Evolutionary conservation across 345 rosid species (phyloP), one percentile per base, ranked within the genome.

Genomic region (Carallia pectinifolia): DNA sequence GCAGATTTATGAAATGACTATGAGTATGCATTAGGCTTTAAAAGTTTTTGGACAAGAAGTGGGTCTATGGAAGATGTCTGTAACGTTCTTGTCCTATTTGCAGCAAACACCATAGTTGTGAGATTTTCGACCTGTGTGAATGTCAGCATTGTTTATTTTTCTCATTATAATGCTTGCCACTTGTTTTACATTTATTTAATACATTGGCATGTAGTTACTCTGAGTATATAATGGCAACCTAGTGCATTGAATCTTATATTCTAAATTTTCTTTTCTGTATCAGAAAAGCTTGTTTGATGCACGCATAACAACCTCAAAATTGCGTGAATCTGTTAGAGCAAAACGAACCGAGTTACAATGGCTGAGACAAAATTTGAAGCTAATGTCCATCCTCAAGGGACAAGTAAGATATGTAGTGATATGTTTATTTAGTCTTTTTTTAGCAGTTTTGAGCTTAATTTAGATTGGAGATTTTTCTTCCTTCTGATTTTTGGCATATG

Each of bases 211-310:
- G 7, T 56, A 19, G 60, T 19, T 23, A 56, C 15, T 56, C 5
- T 27, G 27, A 56, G 6, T 56, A 19, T 56, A 56, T 10, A 4
- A 27, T 56, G 33, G 15, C 60, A 56, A 56, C 27, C 15, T 19
- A 19, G 33, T 23, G 60, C 16, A 27, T 1, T 27, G 60, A 56
- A 56, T 47, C 8, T 27, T 27, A 70, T 9, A 7, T 71, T 33
- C 38, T n/a, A 37, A 52, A 38, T 61, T 33, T 58, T 75, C 6
- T 71, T 75, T 27, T 70, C 65, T 79, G 44, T 65, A 66, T 67
- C 97, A 92, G 99, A 83, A 69, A 85, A 86, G 87, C 74, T 69
- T 95, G 50, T 85, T 71, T 69, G 84, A 69, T 73, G 86, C 99
- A 55, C 79, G 84, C 83, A 67, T 77, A 56, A 74, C 83, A 66